A percentile compares a stretch with the other conserved stretches of the same genome.
phyloP scores from a whole-genome alignment of 495 filamentous ascomycete species.

The Neurospora cerealis region DNA sequence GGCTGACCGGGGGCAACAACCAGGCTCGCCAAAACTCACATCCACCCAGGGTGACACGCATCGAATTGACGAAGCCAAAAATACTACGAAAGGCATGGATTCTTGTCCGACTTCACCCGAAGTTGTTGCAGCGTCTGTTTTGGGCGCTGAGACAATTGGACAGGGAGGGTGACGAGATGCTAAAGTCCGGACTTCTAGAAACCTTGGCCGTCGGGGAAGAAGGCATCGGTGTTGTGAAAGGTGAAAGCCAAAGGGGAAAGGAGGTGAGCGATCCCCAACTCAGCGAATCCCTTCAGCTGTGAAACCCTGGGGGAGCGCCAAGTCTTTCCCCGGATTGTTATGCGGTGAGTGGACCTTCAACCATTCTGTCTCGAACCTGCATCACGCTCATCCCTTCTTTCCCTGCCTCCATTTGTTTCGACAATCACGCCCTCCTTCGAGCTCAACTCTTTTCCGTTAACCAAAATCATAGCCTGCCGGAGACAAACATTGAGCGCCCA shows the following conservation, averaged over 20 bases:
- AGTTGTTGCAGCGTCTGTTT: not conserved
- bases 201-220: not conserved
- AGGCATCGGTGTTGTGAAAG: not conserved
- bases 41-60: not conserved
- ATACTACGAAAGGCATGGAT: not conserved
- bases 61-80: not conserved
- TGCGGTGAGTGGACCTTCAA: not conserved
- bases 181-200: not conserved
- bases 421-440: not conserved
- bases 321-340: not conserved
- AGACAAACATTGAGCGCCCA: not conserved
- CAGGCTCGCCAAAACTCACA: not conserved
- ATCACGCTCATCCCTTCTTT: not conserved
- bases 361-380: not conserved
- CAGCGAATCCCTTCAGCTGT: not conserved
- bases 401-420: not conserved
- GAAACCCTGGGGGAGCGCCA: not conserved
- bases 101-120: not conserved
- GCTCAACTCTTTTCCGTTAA: not conserved
- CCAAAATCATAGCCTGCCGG: not conserved
- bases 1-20: not conserved
- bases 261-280: not conserved
- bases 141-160: not conserved
- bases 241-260: not conserved
- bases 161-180: not conserved